Conservation (phyloP, 768 basidiomycete species). For the Mycena belliarum region DNA sequence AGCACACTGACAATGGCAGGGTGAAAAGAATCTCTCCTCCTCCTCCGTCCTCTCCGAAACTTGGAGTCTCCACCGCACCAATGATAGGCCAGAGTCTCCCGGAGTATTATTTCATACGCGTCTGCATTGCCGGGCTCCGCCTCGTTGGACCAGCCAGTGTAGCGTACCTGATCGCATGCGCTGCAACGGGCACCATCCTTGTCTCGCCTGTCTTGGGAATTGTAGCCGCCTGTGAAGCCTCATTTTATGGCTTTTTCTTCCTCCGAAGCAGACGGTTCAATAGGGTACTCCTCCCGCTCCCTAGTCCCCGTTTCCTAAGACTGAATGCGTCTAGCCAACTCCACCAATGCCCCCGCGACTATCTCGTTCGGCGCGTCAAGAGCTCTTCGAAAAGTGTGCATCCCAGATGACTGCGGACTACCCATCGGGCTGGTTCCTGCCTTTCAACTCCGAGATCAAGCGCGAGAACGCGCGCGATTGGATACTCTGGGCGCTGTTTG, state of each 20-base stretch:
- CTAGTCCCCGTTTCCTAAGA: not conserved
- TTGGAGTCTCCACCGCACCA: too few species aligned
- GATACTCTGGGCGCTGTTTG: conserved; percentile 68
- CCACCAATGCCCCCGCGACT: conserved; percentile 35
- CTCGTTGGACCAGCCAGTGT: conserved; percentile 53
- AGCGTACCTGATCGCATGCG: conserved; percentile 33
- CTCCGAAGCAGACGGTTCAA: conserved; percentile 45
- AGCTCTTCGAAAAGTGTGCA: conserved; percentile 52
- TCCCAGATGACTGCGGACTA: conserved; percentile 27
- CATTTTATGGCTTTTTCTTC: conserved; percentile 50
- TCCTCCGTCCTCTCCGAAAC: not conserved
- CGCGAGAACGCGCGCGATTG: conserved; percentile 57
- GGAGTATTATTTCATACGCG: conserved; percentile 57
- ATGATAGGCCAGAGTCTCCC: conserved; percentile 51
- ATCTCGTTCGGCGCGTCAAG: conserved; percentile 42
- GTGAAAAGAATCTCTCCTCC: not conserved
- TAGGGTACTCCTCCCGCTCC: conserved; percentile 39
- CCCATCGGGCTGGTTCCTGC: conserved; percentile 57
- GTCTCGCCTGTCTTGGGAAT: conserved; percentile 28
- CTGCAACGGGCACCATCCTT: conserved; percentile 28
- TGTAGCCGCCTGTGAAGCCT: conserved; percentile 44
- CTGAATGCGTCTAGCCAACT: conserved; percentile 30
- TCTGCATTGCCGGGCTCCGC: conserved; percentile 45
- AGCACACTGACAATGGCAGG: too few species aligned
- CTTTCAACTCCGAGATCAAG: conserved; percentile 31